Conservation (phyloP, 495 filamentous ascomycete species). For the Neurospora intermedia region DNA sequence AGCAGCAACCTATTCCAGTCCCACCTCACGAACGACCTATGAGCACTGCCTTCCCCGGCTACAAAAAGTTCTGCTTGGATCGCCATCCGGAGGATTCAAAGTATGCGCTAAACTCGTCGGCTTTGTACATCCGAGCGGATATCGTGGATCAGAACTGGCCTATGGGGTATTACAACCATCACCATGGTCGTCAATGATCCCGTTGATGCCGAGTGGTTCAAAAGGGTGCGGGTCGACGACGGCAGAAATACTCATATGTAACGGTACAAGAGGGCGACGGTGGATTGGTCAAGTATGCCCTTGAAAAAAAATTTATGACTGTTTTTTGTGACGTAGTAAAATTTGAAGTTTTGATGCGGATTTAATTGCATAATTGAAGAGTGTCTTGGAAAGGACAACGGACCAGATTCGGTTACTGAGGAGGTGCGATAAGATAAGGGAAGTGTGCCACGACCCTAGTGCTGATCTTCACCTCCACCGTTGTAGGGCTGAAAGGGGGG, state of each 20-base stretch:
- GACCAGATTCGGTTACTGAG: neutral
- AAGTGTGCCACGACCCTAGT: neutral
- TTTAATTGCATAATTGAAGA: neutral
- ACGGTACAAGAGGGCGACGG: neutral
- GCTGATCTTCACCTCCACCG: neutral
- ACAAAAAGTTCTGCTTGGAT: neutral
- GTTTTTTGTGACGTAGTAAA: neutral
- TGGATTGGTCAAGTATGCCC: neutral
- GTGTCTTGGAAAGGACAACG: neutral
- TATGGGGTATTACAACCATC: neutral
- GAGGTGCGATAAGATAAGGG: neutral
- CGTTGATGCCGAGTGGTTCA: neutral
- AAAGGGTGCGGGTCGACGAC: neutral
- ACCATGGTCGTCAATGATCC: neutral
- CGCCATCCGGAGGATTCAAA: neutral
- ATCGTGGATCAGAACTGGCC: slow-evolving; percentile 2
- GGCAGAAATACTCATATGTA: neutral
- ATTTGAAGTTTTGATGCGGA: neutral
- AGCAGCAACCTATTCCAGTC: neutral
- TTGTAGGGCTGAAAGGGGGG: neutral
- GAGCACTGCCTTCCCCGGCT: neutral
- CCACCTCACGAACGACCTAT: neutral
- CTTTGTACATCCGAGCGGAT: slow-evolving; percentile 7
- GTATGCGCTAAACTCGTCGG: neutral
- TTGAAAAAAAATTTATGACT: neutral